Evolutionary conservation across 257 asterid species (phyloP), one percentile per base, ranked within the genome.

Genomic region (Echites panduratus): DNA sequence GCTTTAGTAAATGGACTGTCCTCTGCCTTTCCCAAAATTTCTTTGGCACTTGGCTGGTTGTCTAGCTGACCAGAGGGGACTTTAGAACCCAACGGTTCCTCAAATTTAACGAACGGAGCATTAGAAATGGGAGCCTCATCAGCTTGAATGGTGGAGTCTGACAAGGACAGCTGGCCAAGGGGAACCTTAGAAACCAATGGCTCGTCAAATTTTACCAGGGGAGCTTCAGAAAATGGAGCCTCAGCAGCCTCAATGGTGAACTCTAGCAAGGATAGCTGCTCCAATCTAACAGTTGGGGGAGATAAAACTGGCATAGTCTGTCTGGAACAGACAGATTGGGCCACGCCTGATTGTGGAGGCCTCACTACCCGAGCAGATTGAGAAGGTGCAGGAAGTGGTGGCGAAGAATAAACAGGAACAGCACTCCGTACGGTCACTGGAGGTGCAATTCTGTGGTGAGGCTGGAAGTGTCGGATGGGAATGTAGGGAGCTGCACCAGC

Each of bases 401-500:
- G 98, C 13, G 98, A 90, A 63, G 98, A 91, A 86, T 84, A 94
- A 72, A 89, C 96, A 0, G 97, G 97, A 75, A 91, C 73, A 3
- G 92, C 73, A 76, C 79, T 87, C 64, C 97, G 85, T 74, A 94
- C 77, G 3, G 96, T 95, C 86, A 95, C 99, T 0, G 96, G 94
- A 59, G 91, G 95, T 67, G 99, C 97, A 57, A 87, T 74, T 72
- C 89, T 81, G 54, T 80, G 86, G 80, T 85, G 96, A 10, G 91
- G 85, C 78, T 74, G 80, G 50, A 82, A 88, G 81, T 85, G 96
- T 48, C 89, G 80, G 74, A 92, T 87, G 0, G 98, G 99, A 70
- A 94, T 87, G 78, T 94, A 94, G 38, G 99, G 96, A 17, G 88
- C 80, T 43, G 99, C 98, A 64, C 92, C 90, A 73, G 87, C 96